Base-by-base conservation (phyloP, 129 eudicot genomes). In the Flaveria ramosissima region DNA sequence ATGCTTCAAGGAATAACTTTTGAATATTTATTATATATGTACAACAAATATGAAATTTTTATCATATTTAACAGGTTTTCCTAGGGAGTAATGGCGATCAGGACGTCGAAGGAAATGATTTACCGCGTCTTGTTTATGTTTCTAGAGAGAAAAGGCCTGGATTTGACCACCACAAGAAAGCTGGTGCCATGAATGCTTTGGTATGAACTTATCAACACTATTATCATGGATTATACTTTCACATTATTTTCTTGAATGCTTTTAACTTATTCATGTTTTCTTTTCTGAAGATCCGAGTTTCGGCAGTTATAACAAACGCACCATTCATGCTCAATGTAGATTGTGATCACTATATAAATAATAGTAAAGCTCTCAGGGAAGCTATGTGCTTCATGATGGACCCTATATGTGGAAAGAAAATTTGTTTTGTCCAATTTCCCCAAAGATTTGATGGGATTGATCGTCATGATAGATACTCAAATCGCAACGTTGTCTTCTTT, bases 331-430 rank as follows among this genome's bases (percentile, higher is more conserved):
- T 91, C 52, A 91, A 88, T 67, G 83, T 88, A 43, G 97, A 91
- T 75, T 91, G 93, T 74, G 97, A 91, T 81, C 97, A 91, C 74
- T 91, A 91, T 82, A 91, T 91, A 63, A 86, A 91, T 71, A 91
- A 91, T 76, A 86, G 91, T 73, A 91, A 86, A 86, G 91, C 93
- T 13, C 79, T 91, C 4, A 73, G 97, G 57, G 97, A 91, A 79
- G 84, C 97, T 3, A 91, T 91, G 97, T 91, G 97, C 82, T 86
- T 91, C 85, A 74, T 91, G 88, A 91, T 91, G 97, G 97, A 91
- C 48, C 93, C 97, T 21, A 80, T 81, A 26, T 64, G 70, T 6
- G 97, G 97, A 74, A 88, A 91, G 86, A 86, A 80, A 83, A 78
- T 91, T 21, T 91, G 93, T 82, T 91, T 86, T 45, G 93, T 91